These are phyloP conservation scores for Arabidopsis hybrid DNA, from an alignment of 441 rosid genomes.

Conservation along the genomic window DNA sequence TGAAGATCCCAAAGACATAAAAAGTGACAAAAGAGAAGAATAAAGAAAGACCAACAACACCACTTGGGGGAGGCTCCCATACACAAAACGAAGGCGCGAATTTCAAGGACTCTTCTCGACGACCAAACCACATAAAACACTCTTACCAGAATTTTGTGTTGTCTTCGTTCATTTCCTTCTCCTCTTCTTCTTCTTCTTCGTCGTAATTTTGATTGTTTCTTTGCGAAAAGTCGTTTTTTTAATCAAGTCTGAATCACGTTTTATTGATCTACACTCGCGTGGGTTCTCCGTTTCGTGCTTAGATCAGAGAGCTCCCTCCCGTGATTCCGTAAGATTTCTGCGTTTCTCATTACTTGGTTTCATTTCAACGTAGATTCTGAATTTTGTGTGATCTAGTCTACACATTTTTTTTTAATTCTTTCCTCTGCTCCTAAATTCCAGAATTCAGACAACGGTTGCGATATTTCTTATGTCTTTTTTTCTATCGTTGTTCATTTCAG, in stretches of 20 bases:
- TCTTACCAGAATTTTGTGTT: no score
- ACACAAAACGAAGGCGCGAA: conserved; percentile 53
- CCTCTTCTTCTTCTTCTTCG: not conserved
- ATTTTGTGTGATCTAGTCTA: not conserved
- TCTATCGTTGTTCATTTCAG: not conserved
- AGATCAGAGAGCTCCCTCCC: conserved; percentile 9
- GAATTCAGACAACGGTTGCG: not conserved
- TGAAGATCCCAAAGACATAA: not conserved
- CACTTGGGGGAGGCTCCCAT: conserved; percentile 37
- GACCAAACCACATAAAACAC: not conserved
- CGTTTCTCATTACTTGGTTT: conserved; percentile 4
- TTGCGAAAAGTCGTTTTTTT: not conserved
- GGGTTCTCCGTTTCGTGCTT: conserved; percentile 4
- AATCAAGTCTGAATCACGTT: conserved; percentile 3
- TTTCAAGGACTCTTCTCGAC: conserved; percentile 35
- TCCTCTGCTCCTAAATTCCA: conserved; percentile 13
- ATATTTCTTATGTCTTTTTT: not conserved
- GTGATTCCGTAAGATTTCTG: conserved; percentile 32
- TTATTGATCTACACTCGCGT: conserved; percentile 1
- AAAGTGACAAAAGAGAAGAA: not conserved
- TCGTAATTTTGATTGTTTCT: not conserved
- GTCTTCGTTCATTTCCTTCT: no score
- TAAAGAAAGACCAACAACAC: not conserved
- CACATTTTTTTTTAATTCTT: not conserved
- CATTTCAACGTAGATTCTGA: not conserved